A percentile compares a stretch with the other conserved stretches of the same genome.
phyloP scores from a whole-genome alignment of 306 rosid species.

The Gastrolobium bilobum region DNA sequence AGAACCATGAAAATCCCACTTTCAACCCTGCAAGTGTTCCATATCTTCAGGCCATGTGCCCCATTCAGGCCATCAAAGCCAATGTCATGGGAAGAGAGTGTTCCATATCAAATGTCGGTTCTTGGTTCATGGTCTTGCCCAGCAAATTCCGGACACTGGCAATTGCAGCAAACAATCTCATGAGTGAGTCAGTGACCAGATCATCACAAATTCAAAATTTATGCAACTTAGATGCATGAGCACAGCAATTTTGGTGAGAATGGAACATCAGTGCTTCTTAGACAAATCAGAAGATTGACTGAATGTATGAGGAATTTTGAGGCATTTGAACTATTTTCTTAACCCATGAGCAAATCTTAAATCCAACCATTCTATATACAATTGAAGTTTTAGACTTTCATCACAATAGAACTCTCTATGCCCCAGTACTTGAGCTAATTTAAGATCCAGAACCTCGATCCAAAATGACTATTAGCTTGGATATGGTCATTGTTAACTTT shows the following conservation, averaged over 20 bases:
- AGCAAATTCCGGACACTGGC: slow-evolving; percentile 68
- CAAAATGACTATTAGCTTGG: slow-evolving; percentile 25
- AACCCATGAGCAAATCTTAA: slow-evolving; percentile 17
- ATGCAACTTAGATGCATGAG: slow-evolving; percentile 35
- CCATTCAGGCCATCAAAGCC: too few relatives aligned
- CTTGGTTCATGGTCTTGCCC: slow-evolving; percentile 84
- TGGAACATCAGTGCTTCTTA: slow-evolving; percentile 27
- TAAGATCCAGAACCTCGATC: slow-evolving; percentile 27
- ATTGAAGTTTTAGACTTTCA: slow-evolving; percentile 29
- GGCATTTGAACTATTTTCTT: slow-evolving; percentile 14
- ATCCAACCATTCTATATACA: slow-evolving; percentile 4
- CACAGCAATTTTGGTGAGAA: slow-evolving; percentile 22
- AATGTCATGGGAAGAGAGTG: too few relatives aligned
- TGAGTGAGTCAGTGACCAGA: background rate
- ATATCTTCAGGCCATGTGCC: too few relatives aligned
- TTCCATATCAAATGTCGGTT: slow-evolving; percentile 96
- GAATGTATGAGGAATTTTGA: slow-evolving; percentile 29
- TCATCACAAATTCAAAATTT: slow-evolving; percentile 28
- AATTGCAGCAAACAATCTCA: slow-evolving; percentile 49
- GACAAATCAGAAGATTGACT: slow-evolving; percentile 26
- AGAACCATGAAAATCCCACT: too few relatives aligned
- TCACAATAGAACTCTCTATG: background rate
- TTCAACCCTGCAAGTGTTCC: too few relatives aligned
- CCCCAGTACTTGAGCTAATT: slow-evolving; percentile 25
- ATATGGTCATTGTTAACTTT: slow-evolving; percentile 15